phyloP scores from a whole-genome alignment of 805 yeast species.

The Candida bentonensis region DNA sequence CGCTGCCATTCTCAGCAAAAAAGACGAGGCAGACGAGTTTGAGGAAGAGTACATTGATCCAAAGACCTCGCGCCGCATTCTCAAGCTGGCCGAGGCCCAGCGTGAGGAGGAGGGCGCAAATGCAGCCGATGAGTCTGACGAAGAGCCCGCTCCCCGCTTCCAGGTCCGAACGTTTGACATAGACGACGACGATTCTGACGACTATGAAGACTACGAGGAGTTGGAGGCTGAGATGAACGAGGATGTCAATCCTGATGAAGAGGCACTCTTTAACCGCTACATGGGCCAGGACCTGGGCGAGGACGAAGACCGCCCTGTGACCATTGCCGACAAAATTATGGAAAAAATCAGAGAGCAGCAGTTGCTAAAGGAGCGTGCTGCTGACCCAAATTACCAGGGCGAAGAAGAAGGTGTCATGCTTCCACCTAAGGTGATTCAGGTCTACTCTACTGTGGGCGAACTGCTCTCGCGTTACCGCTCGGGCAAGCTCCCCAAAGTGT shows the following conservation, averaged over 20 bases:
- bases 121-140: slow-evolving; percentile 29
- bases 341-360: slow-evolving; percentile 59
- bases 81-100: slow-evolving; percentile 83
- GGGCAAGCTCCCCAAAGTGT: slow-evolving; percentile 92
- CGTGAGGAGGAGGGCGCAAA: slow-evolving; percentile 67
- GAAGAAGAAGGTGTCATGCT: slow-evolving; percentile 56
- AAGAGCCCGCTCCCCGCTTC: slow-evolving; percentile 18
- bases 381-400: slow-evolving; percentile 19
- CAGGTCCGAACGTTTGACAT: slow-evolving; percentile 24
- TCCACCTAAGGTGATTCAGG: slow-evolving; percentile 94
- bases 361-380: slow-evolving; percentile 30
- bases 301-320: slow-evolving; percentile 11
- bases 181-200: slow-evolving; percentile 33
- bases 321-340: slow-evolving; percentile 83
- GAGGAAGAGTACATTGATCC: slow-evolving; percentile 68
- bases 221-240: slow-evolving; percentile 44
- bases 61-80: slow-evolving; percentile 64
- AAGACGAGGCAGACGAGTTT: slow-evolving; percentile 29
- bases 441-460: slow-evolving; percentile 83
- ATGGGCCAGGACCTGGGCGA: slow-evolving; percentile 18
- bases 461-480: slow-evolving; percentile 81
- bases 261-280: slow-evolving; percentile 69
- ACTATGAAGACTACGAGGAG: slow-evolving; percentile 28
- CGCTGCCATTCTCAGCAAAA: slow-evolving; percentile 19
- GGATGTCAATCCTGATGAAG: slow-evolving; percentile 66